Percentiles rank a stretch among this genome's conserved stretches.
Conservation (phyloP, 2,329 filamentous ascomycete species). For the Aspergillus caelatus region DNA sequence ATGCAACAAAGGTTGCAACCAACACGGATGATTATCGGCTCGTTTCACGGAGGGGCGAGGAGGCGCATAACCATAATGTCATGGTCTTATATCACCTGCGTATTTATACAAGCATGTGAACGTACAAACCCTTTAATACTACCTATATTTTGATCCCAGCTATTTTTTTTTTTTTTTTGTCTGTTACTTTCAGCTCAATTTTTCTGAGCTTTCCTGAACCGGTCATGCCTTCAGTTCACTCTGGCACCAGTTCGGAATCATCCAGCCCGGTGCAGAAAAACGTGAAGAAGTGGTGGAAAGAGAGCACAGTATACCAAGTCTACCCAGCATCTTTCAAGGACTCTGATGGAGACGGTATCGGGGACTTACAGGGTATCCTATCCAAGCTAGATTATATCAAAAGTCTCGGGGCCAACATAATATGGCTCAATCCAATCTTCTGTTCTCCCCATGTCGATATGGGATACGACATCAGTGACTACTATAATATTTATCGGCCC, state of each 20-base stretch:
- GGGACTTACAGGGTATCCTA: slow-evolving; percentile 65
- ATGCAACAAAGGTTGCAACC: neutral
- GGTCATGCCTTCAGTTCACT: neutral
- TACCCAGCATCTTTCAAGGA: slow-evolving; percentile 61
- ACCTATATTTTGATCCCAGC: neutral
- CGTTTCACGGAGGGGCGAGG: neutral
- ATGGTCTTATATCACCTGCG: neutral
- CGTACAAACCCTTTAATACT: neutral
- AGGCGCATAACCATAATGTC: neutral
- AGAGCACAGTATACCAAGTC: slow-evolving; percentile 60
- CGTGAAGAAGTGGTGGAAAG: slow-evolving; percentile 56
- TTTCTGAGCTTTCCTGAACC: neutral
- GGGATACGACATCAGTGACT: slow-evolving; percentile 60
- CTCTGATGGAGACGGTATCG: slow-evolving; percentile 55
- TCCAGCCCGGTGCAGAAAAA: neutral
- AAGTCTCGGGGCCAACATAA: slow-evolving; percentile 61
- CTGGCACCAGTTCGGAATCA: neutral
- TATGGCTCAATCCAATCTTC: slow-evolving; percentile 57
- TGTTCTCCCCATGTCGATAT: slow-evolving; percentile 56
- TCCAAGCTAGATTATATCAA: slow-evolving; percentile 66
- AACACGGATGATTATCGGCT: neutral
- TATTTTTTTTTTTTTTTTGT: neutral
- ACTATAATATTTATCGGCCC: slow-evolving; percentile 64
- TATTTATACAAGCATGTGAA: neutral
- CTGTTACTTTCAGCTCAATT: neutral